Base-by-base conservation (phyloP, 345 rosid genomes). In the Noccaea bulbosa region DNA sequence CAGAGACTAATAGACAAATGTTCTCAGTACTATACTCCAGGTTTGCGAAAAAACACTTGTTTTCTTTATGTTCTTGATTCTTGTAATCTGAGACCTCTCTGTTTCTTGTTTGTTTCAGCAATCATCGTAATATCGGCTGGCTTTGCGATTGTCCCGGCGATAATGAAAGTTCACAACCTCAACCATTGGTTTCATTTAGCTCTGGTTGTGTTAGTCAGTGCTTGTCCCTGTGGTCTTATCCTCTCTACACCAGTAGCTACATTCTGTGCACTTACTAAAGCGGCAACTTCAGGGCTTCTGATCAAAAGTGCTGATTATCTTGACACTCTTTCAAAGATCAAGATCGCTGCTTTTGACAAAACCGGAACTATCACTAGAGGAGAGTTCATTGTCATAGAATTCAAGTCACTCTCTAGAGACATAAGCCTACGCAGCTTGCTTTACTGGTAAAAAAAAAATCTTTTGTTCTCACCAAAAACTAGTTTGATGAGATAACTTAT, bases 161-260 rank as follows among this genome's bases (percentile, higher is more conserved):
- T 81, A 68, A 5, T 92, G 11, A 73, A 81, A 40, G 67, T 77
- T 47, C 81, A 68, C 3, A 74, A 87, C 72, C 77, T 27, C 8
- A 71, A 59, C 6, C 80, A 83, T 11, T 92, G 97, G 97, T 74
- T 94, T 48, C 85, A 82, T 62, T 78, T 94, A 58, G 93, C 98
- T 47, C 37, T 94, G 60, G 99, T 94, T 17, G 85, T 89, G 40
- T 64, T 94, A 69, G 99, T 94, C 22, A 92, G 96, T 49, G 96
- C 89, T 59, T 94, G 99, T 54, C 99, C 98, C 1, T 94, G 99
- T 69, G 93, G 91, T 1, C 89, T 94, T n/a, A 78, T 94, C 55
- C 87, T 94, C 52, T 94, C 99, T 27, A 94, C 99, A 37, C 99
- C 99, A 10, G 91, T 92, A 57, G 98, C 88, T 48, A 91, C 88